Base-by-base conservation (phyloP, 257 asterid species). In the Solanum chiquidenum region DNA sequence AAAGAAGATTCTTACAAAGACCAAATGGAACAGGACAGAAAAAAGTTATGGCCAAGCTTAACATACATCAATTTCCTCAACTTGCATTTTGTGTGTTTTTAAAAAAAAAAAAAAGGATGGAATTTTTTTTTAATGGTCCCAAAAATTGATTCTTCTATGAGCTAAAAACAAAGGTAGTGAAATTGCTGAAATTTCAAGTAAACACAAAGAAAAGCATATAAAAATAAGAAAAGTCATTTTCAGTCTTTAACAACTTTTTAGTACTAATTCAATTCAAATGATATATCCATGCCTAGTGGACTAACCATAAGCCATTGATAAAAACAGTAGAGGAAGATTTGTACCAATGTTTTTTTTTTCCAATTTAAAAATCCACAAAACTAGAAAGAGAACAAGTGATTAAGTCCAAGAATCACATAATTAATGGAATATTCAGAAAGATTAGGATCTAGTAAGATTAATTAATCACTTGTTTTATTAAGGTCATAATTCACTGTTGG, bases 31-130 rank as follows among this genome's bases (percentile, higher is more conserved):
- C 90, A 91, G 91, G 94, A 92, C 95, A 94, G 89, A 85, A 89
- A 93, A 91, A 92, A 83, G 93, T 92, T 91, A 49, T 80, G 94
- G 96, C 84, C 91, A 92, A 92, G 89, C 87, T 91, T 91, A 75
- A 90, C 86, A 60, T 90, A 85, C 90, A 92, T 91, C 94, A 91
- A 89, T 88, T 87, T 90, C 77, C 44, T 85, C 98, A 93, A 94
- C 92, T 94, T 93, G 98, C 94, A 84, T 74, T 74, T 44, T n/a
- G 25, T 34, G 64, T 55, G 9, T 2, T 18, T 18, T 55, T 46
- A n/a, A n/a, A n/a, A n/a, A n/a, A 16, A 52, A 52, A 52, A 13
- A 38, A 38, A 75, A 23, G 1, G 6, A 27, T 60, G 82, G 83
- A 87, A 64, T 86, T 42, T 64, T 73, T 86, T 42, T 64, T 25